Conservation (phyloP, 257 asterid species). For the Nicotiana attenuata region DNA sequence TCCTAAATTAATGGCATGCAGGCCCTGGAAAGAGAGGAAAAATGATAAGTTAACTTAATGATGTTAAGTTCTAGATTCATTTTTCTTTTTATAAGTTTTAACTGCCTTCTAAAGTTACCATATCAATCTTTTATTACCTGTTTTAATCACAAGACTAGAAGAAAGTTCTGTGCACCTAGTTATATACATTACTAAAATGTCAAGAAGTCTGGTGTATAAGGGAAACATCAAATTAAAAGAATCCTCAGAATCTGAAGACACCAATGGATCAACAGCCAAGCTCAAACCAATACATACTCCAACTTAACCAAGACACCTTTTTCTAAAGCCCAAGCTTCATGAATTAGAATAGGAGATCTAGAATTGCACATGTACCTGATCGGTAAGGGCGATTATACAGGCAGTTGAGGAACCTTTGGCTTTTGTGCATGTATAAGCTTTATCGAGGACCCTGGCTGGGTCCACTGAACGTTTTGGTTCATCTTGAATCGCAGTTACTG, state of each 20-base stretch:
- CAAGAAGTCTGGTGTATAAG: background rate
- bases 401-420: constrained; percentile 96
- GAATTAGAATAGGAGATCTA: background rate
- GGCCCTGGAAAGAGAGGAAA: constrained; percentile 44
- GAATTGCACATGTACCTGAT: constrained; percentile 45
- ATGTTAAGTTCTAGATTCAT: background rate
- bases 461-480: constrained; percentile 80
- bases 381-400: constrained; percentile 84
- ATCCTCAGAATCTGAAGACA: background rate
- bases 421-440: constrained; percentile 68
- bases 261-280: background rate
- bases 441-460: constrained; percentile 81
- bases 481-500: constrained; percentile 67
- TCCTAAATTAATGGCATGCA: constrained; percentile 85
- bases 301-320: background rate
- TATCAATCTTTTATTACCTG: background rate
- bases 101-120: background rate
- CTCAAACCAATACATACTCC: background rate
- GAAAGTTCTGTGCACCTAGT: background rate
- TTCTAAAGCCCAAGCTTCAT: background rate
- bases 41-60: background rate
- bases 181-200: background rate
- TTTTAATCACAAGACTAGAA: background rate
- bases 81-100: background rate
- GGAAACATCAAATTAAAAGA: background rate